phyloP scores from a whole-genome alignment of 2,329 filamentous ascomycete species.

The Penicillium sp. region DNA sequence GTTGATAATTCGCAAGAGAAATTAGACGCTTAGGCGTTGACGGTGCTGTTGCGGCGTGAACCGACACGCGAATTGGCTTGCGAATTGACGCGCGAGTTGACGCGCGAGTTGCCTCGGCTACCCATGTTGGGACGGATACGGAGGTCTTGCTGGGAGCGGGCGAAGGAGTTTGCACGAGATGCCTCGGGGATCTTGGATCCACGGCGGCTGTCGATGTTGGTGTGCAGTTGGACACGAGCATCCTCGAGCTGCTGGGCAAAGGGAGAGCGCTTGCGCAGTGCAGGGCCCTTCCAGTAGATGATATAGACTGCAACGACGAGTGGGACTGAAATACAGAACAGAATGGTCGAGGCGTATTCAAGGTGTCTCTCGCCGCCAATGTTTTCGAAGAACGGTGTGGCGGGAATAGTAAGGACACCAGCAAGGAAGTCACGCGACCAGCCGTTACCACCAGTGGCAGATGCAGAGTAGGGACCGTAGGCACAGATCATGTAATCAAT shows the following conservation, averaged over 20 bases:
- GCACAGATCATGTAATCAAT: conserved; percentile 70
- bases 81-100: conserved; percentile 35
- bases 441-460: conserved; percentile 67
- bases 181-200: conserved; percentile 37
- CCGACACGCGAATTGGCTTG: conserved; percentile 33
- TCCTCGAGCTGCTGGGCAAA: conserved; percentile 66
- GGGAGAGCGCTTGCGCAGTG: conserved; percentile 61
- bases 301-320: conserved; percentile 66
- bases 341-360: conserved; percentile 64
- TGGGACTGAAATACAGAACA: conserved; percentile 63
- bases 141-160: conserved; percentile 42
- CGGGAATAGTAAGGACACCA: conserved; percentile 63
- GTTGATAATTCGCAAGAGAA: neutral
- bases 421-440: conserved; percentile 67
- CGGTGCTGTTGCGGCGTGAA: conserved; percentile 33
- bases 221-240: conserved; percentile 38
- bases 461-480: conserved; percentile 67
- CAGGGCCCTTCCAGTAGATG: conserved; percentile 67
- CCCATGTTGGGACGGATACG: conserved; percentile 38
- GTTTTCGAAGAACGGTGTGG: conserved; percentile 55
- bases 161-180: conserved; percentile 41
- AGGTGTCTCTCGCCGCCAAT: conserved; percentile 59
- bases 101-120: conserved; percentile 38
- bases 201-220: conserved; percentile 27
- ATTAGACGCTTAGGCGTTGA: neutral